Base-by-base conservation (phyloP, 1,139 yeast genomes). In the Meyerozyma smithsonii region DNA sequence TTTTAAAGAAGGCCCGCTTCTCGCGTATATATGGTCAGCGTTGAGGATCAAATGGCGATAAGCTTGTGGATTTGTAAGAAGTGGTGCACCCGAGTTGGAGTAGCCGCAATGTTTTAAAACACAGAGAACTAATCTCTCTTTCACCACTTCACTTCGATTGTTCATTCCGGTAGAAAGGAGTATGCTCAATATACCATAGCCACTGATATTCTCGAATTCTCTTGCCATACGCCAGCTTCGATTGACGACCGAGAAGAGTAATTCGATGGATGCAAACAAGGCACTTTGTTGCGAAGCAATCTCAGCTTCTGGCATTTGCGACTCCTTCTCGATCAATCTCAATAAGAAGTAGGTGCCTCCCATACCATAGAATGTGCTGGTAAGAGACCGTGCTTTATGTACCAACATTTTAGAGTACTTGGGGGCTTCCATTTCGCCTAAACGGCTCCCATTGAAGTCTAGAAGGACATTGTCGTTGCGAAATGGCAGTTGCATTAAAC, bases 171-270 rank as follows among this genome's bases (percentile, higher is more conserved):
- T 17, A 11, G 34, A 17, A 8, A 44, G 25, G n/a, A 70, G 46
- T 12, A 70, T 54, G 16, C 59, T 55, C 12, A 71, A 47, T 8
- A 69, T 55, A 8, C 68, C 70, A 43, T 66, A 69, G 1, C 77
- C 76, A 47, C 64, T 64, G n/a, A 57, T 50, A 39, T 62, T 64
- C 40, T 70, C 76, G 45, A 71, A 70, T 42, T 71, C 76, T 42
- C 65, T 64, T 38, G 55, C 48, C 32, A 69, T 49, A 35, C 73
- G 49, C 72, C 74, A 68, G 43, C 65, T 58, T 37, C 61, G 59
- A 14, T 56, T 50, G n/a, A 69, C 42, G 5, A 62, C 44, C 2
- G 59, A 38, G 12, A 18, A 17, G n/a, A 30, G 12, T 14, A 30
- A 16, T 17, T 30, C 34, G 3, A 26, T 12, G 4, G 30, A 8